These are phyloP conservation scores for Aspergillus puulaauensis DNA, from an alignment of 2,329 filamentous ascomycete species.

Conservation along the genomic window DNA sequence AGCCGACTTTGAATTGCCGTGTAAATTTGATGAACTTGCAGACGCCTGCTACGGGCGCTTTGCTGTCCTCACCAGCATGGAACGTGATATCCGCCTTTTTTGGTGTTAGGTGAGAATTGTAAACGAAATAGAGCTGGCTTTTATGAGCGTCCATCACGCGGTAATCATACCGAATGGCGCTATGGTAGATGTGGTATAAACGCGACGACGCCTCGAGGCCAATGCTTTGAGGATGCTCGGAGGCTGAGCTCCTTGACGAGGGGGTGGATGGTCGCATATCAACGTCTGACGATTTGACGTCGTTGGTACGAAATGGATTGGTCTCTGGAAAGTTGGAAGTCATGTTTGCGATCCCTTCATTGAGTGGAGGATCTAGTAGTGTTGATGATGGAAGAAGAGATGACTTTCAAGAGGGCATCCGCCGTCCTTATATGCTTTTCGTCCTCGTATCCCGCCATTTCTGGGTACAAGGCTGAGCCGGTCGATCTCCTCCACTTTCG, in stretches of 20 bases:
- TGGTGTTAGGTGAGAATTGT: conserved; percentile 28
- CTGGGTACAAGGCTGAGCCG: neutral
- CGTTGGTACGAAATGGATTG: neutral
- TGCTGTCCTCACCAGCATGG: conserved; percentile 27
- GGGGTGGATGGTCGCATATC: neutral
- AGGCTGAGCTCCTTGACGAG: neutral
- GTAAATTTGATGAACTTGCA: conserved; percentile 37
- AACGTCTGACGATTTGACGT: neutral
- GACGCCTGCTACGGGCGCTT: conserved; percentile 27
- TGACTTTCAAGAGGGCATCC: too few species aligned
- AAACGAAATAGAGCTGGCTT: conserved; percentile 24
- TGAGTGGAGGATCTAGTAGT: neutral
- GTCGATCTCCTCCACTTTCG: neutral
- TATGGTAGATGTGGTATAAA: conserved; percentile 27
- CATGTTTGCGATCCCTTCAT: neutral
- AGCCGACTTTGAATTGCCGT: conserved; percentile 30
- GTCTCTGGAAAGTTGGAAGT: neutral
- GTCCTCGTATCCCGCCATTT: neutral
- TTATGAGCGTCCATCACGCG: conserved; percentile 21
- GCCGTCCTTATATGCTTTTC: conserved; percentile 5
- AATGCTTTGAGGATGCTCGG: neutral
- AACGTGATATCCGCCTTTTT: conserved; percentile 36
- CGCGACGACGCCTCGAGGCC: neutral
- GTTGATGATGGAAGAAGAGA: neutral
- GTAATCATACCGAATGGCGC: conserved; percentile 23